Percentiles rank a stretch among this genome's conserved stretches.
phyloP scores from a whole-genome alignment of 371 early-diverging fungal genomes.

The Funneliformis caledonium region DNA sequence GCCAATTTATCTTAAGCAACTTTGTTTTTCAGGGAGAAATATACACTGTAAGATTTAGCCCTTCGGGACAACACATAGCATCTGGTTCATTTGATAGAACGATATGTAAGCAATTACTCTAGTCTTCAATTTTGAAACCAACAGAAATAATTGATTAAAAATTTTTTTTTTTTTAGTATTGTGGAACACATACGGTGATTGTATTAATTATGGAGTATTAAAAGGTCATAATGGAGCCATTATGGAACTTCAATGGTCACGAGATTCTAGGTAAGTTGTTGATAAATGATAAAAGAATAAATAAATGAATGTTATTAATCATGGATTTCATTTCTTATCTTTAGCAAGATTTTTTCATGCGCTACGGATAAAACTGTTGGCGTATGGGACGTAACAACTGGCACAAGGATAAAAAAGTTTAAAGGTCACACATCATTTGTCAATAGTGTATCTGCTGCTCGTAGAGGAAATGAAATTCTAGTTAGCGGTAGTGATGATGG shows the following conservation, averaged over 20 bases:
- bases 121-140: not conserved
- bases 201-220: conserved; percentile 83
- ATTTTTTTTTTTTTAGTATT: conserved; percentile 61
- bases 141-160: not conserved
- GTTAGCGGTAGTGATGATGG: conserved; percentile 84
- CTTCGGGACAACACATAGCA: conserved; percentile 82
- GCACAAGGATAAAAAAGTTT: conserved; percentile 73
- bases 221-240: conserved; percentile 87
- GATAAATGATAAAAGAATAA: not conserved
- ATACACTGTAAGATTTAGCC: conserved; percentile 83
- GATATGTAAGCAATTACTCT: conserved; percentile 63
- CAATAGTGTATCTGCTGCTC: conserved; percentile 70
- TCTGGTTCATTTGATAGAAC: conserved; percentile 83
- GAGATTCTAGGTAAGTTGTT: conserved; percentile 67
- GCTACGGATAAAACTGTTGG: conserved; percentile 74
- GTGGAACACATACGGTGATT: conserved; percentile 93
- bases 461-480: conserved; percentile 69
- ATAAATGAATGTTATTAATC: not conserved
- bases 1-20: not conserved
- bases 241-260: conserved; percentile 90
- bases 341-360: conserved; percentile 70
- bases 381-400: conserved; percentile 81
- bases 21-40: conserved; percentile 72
- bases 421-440: conserved; percentile 79
- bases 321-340: conserved; percentile 25